Percentiles rank a stretch among this genome's conserved stretches.
These are phyloP conservation scores for Tetracladium setigerum DNA, from an alignment of 495 filamentous ascomycete genomes.

Conservation along the genomic window DNA sequence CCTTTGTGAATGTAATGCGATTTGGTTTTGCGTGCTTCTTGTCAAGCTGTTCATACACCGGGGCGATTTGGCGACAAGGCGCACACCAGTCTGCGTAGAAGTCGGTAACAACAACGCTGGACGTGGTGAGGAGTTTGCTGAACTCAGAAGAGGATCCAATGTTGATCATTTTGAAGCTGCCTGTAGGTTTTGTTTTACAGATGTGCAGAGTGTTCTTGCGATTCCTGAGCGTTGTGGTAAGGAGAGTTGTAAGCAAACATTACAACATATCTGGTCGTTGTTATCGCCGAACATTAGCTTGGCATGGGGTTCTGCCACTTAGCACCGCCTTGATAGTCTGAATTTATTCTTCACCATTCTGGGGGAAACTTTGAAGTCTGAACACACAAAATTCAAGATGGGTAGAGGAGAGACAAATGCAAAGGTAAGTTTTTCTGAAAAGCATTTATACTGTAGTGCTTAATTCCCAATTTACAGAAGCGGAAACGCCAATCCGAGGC, in stretches of 20 bases:
- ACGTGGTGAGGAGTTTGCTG: slow-evolving; percentile 21
- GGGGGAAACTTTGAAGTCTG: neutral
- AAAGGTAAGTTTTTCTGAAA: slow-evolving; percentile 6
- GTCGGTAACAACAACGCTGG: slow-evolving; percentile 25
- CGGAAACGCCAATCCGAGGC: slow-evolving; percentile 20
- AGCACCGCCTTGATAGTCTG: no score
- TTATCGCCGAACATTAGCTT: slow-evolving; percentile 4
- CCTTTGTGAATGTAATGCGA: slow-evolving; percentile 41
- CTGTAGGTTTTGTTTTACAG: neutral
- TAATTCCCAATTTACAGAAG: slow-evolving; percentile 13
- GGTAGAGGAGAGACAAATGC: slow-evolving; percentile 21
- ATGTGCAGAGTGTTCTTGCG: neutral
- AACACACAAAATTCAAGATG: slow-evolving; percentile 10
- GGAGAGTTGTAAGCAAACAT: slow-evolving; percentile 15
- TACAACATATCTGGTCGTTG: slow-evolving; percentile 10
- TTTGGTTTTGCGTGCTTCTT: slow-evolving; percentile 32
- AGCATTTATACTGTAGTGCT: neutral
- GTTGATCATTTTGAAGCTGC: slow-evolving; percentile 3
- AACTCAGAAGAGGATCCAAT: slow-evolving; percentile 26
- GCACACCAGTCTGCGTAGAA: slow-evolving; percentile 52
- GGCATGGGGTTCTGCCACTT: slow-evolving; percentile 13
- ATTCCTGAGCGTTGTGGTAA: neutral
- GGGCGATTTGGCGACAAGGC: slow-evolving; percentile 48
- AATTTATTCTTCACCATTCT: slow-evolving; percentile 2
- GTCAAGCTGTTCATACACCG: slow-evolving; percentile 41